A percentile compares a stretch with the other conserved stretches of the same genome.
These are phyloP conservation scores for Otatea glauca DNA, from an alignment of 176 grass and related monocot species.

Conservation along the genomic window DNA sequence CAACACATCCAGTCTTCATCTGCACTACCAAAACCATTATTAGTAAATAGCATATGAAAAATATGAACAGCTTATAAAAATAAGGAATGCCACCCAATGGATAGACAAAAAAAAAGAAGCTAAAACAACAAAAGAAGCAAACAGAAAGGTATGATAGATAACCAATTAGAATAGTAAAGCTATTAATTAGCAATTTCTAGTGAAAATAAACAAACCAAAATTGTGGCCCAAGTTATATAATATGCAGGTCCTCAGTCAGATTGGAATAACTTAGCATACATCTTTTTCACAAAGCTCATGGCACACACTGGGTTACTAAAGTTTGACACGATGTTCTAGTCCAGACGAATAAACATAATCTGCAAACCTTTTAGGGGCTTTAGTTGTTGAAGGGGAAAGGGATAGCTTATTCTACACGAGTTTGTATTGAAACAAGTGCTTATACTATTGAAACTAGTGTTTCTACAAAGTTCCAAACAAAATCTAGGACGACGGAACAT, in stretches of 20 bases:
- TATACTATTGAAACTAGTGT: not conserved
- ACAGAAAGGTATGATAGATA: conserved; percentile 12
- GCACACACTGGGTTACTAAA: not conserved
- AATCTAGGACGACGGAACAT: not conserved
- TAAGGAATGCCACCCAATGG: conserved; percentile 4
- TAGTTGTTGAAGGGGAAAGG: not conserved
- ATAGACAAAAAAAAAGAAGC: conserved; percentile 5
- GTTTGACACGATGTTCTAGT: not conserved
- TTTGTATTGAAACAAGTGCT: not conserved
- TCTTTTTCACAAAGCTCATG: conserved; percentile 34
- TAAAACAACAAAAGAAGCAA: not conserved
- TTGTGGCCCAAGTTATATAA: not conserved
- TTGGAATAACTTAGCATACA: not conserved
- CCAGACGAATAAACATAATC: conserved; percentile 21
- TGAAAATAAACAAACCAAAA: conserved; percentile 19
- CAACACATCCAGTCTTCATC: conserved; percentile 99
- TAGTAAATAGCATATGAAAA: conserved; percentile 37
- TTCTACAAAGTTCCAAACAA: conserved; percentile 6
- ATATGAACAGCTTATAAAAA: conserved; percentile 21
- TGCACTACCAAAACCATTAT: conserved; percentile 59
- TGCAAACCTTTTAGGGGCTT: conserved; percentile 16
- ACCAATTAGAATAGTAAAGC: not conserved
- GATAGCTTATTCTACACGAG: conserved; percentile 31
- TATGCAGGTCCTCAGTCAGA: not conserved
- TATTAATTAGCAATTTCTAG: conserved; percentile 22